Evolutionary conservation across 1,139 yeast genomes (phyloP).

Genomic region (Meyerozyma guilliermondii): DNA sequence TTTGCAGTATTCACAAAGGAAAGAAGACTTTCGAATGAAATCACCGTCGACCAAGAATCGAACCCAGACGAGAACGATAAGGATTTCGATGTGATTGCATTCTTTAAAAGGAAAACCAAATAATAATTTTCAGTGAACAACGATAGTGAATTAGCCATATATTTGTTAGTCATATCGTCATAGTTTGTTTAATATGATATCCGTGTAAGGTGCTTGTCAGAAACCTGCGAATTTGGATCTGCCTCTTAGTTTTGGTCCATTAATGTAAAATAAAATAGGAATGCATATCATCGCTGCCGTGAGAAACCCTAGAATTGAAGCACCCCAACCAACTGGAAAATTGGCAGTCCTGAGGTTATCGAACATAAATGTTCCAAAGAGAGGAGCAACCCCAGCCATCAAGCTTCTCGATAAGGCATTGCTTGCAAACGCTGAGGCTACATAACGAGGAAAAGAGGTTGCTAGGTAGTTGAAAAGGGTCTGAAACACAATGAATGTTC

Average conservation of each 20-base stretch:
- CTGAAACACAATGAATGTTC: slow-evolving; percentile 4
- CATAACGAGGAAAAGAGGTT: slow-evolving; percentile 8
- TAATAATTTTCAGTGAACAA: too few species aligned
- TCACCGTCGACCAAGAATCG: background rate
- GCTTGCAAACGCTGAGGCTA: slow-evolving; percentile 4
- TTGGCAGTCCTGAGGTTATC: slow-evolving; percentile 6
- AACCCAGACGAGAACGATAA: background rate
- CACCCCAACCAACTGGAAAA: slow-evolving; percentile 10
- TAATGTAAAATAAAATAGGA: slow-evolving; percentile 1
- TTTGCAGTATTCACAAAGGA: background rate
- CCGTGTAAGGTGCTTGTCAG: too few species aligned
- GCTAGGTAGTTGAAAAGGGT: slow-evolving; percentile 4
- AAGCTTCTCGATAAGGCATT: slow-evolving; percentile 2
- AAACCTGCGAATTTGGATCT: slow-evolving; percentile 1
- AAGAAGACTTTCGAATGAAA: background rate
- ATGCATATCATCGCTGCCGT: slow-evolving; percentile 2
- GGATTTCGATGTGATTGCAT: background rate
- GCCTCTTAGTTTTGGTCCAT: slow-evolving; percentile 4
- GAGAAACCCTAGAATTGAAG: background rate
- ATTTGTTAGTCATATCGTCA: too few species aligned
- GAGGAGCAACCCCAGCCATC: slow-evolving; percentile 8
- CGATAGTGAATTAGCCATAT: too few species aligned
- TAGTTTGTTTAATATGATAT: too few species aligned
- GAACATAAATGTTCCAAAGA: slow-evolving; percentile 10
- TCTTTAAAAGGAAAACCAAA: background rate